Evolutionary conservation across 768 basidiomycete genomes (phyloP).

Genomic region (Lenzites betulinus): DNA sequence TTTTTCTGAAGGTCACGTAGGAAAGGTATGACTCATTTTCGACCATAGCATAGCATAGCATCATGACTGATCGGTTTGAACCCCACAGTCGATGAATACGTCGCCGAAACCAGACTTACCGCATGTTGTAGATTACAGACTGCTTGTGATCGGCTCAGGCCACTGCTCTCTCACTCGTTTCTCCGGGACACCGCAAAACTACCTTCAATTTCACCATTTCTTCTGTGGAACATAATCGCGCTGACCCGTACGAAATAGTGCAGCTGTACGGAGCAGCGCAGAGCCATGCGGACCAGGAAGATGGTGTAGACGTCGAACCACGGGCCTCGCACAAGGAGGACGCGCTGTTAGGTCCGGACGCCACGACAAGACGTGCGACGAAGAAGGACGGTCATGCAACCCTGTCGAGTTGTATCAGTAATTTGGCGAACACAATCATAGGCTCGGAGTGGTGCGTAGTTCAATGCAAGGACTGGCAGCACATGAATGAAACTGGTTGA

Average conservation of each 20-base stretch:
- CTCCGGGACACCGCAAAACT: conserved; percentile 5
- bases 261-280: conserved; percentile 65
- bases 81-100: no score
- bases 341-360: conserved; percentile 56
- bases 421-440: conserved; percentile 88
- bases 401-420: conserved; percentile 70
- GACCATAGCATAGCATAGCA: no score
- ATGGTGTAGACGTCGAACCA: conserved; percentile 31
- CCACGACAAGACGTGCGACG: conserved; percentile 33
- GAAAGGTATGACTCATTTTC: no score
- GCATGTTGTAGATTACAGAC: no score
- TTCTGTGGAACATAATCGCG: conserved; percentile 15
- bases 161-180: conserved; percentile 14
- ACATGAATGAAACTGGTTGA: not conserved
- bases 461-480: not conserved
- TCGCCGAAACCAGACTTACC: no score
- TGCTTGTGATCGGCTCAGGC: no score
- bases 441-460: conserved; percentile 77
- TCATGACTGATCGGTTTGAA: no score
- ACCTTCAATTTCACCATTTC: not conserved
- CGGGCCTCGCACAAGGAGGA: conserved; percentile 49
- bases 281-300: conserved; percentile 32
- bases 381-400: conserved; percentile 68
- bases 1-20: not conserved
- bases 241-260: conserved; percentile 58